Evolutionary conservation across 1,139 yeast genomes (phyloP).

Genomic region (Candida tetrigidarum): DNA sequence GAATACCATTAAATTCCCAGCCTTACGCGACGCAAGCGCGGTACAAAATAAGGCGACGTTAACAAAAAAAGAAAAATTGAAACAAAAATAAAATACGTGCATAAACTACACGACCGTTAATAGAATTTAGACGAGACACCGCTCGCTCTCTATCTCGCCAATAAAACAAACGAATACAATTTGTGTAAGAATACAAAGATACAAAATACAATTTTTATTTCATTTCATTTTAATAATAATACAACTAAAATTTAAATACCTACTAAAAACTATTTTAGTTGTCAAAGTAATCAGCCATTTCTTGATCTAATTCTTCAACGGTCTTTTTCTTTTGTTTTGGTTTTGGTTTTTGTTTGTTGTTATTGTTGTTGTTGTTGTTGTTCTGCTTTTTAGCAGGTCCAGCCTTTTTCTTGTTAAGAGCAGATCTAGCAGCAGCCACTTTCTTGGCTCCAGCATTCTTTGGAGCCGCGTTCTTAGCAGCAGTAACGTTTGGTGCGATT

Average conservation of each 20-base stretch:
- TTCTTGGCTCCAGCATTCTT: slow-evolving; percentile 29
- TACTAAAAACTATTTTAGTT: slow-evolving; percentile 8
- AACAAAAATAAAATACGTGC: too few species aligned
- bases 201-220: background rate
- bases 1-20: too few species aligned
- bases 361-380: slow-evolving; percentile 36
- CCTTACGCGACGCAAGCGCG: too few species aligned
- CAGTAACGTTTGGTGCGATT: slow-evolving; percentile 42
- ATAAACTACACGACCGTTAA: background rate
- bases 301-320: slow-evolving; percentile 89
- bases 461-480: slow-evolving; percentile 24
- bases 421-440: slow-evolving; percentile 28
- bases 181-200: too few species aligned
- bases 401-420: slow-evolving; percentile 27
- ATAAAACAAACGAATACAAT: too few species aligned
- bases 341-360: slow-evolving; percentile 36
- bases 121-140: background rate
- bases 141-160: too few species aligned
- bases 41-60: background rate
- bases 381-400: slow-evolving; percentile 23
- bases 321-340: slow-evolving; percentile 66
- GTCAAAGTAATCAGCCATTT: slow-evolving; percentile 85
- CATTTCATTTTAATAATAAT: background rate
- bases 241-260: slow-evolving; percentile 1
- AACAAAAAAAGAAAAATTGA: background rate